phyloP scores from a whole-genome alignment of 257 asterid species.

The Penstemon eatonii region DNA sequence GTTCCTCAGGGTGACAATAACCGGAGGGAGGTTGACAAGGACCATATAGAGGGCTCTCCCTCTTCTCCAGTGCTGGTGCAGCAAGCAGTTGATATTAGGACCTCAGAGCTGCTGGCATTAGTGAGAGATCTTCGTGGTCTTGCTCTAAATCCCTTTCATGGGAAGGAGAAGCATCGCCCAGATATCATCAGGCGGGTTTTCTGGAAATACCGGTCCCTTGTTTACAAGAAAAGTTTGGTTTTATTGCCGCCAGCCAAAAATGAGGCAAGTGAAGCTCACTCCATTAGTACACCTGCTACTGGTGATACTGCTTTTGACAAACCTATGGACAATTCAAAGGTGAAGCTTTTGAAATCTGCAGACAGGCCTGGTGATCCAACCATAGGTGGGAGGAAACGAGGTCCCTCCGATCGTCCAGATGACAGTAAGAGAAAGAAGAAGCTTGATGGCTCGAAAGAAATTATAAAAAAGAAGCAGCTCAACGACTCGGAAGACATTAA shows the following conservation, averaged over 20 bases:
- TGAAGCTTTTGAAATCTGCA: constrained; percentile 50
- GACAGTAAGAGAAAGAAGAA: constrained; percentile 55
- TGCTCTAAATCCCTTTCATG: constrained; percentile 72
- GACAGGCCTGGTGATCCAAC: constrained; percentile 65
- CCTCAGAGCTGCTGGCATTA: constrained; percentile 39
- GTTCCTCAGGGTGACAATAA: constrained; percentile 31
- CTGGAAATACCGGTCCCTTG: constrained; percentile 75
- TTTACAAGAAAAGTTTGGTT: constrained; percentile 77
- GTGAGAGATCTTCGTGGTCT: constrained; percentile 62
- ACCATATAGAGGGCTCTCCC: constrained; percentile 20
- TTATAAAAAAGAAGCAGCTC: constrained; percentile 24
- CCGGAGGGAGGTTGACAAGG: constrained; percentile 23
- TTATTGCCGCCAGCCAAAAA: constrained; percentile 40
- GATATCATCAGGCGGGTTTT: constrained; percentile 40
- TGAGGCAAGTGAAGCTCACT: constrained; percentile 45
- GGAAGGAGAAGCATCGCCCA: constrained; percentile 42
- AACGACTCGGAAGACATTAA: constrained; percentile 39
- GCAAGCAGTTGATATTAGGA: constrained; percentile 28
- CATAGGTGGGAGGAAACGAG: constrained; percentile 73
- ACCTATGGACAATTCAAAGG: constrained; percentile 37
- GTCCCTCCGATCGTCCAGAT: constrained; percentile 71
- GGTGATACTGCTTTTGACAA: constrained; percentile 28
- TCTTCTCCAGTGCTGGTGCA: constrained; percentile 35
- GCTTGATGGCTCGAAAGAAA: constrained; percentile 42
- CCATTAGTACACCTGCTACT: constrained; percentile 30